Evolutionary conservation across 2,329 filamentous ascomycete species (phyloP), one percentile per base, ranked within the genome.

Genomic region (Hortaea werneckii): DNA sequence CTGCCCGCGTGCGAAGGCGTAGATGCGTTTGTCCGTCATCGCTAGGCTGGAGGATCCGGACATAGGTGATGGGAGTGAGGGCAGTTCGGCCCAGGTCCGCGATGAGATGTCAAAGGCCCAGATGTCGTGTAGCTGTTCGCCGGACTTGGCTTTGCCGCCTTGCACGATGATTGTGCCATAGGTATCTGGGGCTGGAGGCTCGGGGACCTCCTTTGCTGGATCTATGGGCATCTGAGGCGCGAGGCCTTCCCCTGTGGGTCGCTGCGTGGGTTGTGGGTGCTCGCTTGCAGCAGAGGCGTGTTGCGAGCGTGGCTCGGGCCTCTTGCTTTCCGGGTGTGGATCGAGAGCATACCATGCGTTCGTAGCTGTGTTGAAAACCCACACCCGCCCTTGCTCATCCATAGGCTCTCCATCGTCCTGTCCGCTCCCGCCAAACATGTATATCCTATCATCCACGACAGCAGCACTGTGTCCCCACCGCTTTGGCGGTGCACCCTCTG

Each of bases 131-230:
- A 67, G 50, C 1, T 63, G 52, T 8, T 50, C 51, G 6, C 50
- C 59, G 0, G 48, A 43, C 1, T 53, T 52, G 5, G 60, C 58
- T 5, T 55, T 60, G 3, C 76, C 76, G 20, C 74, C 75, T 39
- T 74, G 63, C 0, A 78, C 58, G 40, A 79, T 65, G 6, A 79
- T 58, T 2, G 75, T 73, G 39, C 73, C 72, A 59, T 73, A 73
- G 1, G 64, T 58, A 44, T 65, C 61, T 2, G 60, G 44, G 5
- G 58, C 59, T 3, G 67, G 58, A 2, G 67, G 67, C 13, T 70
- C 67, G 4, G 68, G 68, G 1, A 71, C 63, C 28, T 59, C 53
- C 42, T 62, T 62, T 1, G 64, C 61, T 4, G 68, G 67, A 47
- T 71, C 68, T 3, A 59, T 60, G 8, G 66, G 66, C 20, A 63